These are phyloP conservation scores for Lanmaoa pseudosensibilis DNA, from an alignment of 768 basidiomycete species.

Conservation along the genomic window DNA sequence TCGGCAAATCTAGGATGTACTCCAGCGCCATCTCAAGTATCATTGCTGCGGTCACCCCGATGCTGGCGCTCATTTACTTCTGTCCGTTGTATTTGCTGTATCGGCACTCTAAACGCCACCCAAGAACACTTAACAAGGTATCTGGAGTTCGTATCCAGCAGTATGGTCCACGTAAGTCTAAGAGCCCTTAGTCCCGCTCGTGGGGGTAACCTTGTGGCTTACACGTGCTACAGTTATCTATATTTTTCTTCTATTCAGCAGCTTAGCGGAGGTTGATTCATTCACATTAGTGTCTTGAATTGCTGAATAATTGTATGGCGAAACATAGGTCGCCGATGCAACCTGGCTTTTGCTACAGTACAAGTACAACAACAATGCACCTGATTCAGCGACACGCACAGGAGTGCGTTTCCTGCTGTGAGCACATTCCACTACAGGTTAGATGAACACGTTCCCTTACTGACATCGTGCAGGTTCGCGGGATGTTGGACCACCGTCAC, in stretches of 20 bases:
- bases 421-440: constrained; percentile 17
- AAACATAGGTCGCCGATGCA: constrained; percentile 47
- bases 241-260: constrained; percentile 47
- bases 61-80: constrained; percentile 47
- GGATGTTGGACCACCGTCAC: constrained; percentile 62
- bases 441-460: neutral
- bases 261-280: constrained; percentile 46
- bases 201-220: constrained; percentile 17
- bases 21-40: constrained; percentile 38
- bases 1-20: constrained; percentile 32
- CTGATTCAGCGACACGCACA: constrained; percentile 43
- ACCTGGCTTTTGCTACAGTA: constrained; percentile 63
- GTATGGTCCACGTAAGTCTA: constrained; percentile 51
- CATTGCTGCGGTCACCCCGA: constrained; percentile 36
- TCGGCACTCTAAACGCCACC: constrained; percentile 45
- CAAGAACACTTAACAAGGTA: constrained; percentile 50
- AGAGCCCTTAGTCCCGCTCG: neutral
- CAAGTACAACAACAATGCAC: constrained; percentile 51
- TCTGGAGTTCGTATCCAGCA: constrained; percentile 47
- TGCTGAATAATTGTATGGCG: constrained; percentile 1
- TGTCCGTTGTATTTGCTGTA: constrained; percentile 51
- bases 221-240: constrained; percentile 44
- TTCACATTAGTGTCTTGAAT: neutral
- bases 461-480: constrained; percentile 43
- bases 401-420: constrained; percentile 52